These are phyloP conservation scores for Fusarium sp. DNA, from an alignment of 2,329 filamentous ascomycete genomes.

Conservation along the genomic window DNA sequence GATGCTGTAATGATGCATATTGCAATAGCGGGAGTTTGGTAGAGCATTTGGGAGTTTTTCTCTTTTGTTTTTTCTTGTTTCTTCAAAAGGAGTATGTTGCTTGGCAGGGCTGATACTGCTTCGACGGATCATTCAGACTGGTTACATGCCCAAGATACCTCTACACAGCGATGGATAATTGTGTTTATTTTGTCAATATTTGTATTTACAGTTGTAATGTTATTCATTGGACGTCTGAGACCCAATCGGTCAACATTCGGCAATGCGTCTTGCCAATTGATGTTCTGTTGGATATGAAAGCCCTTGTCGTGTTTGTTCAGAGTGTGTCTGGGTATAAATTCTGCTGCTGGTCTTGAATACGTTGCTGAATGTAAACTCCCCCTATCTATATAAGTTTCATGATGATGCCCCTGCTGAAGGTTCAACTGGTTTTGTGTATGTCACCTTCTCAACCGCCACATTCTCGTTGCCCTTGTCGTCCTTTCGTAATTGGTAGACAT, in stretches of 20 bases:
- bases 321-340: constrained; percentile 44
- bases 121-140: constrained; percentile 45
- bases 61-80: constrained; percentile 37
- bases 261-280: constrained; percentile 27
- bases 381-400: constrained; percentile 29
- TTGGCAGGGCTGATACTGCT: constrained; percentile 40
- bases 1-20: constrained; percentile 62
- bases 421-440: constrained; percentile 81
- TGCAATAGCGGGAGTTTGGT: constrained; percentile 35
- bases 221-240: constrained; percentile 28
- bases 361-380: constrained; percentile 31
- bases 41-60: constrained; percentile 43
- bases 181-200: constrained; percentile 43
- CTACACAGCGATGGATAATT: constrained; percentile 47
- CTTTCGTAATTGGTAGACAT: constrained; percentile 89
- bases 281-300: constrained; percentile 38
- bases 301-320: constrained; percentile 23
- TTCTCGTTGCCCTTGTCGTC: constrained; percentile 81
- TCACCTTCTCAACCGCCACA: constrained; percentile 87
- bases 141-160: constrained; percentile 50
- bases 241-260: constrained; percentile 36
- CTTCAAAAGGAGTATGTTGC: constrained; percentile 38
- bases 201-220: constrained; percentile 47
- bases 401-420: constrained; percentile 63
- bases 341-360: constrained; percentile 36